Conservation (phyloP, 352 stramenopile species). For the Phytophthora cryptogea region DNA sequence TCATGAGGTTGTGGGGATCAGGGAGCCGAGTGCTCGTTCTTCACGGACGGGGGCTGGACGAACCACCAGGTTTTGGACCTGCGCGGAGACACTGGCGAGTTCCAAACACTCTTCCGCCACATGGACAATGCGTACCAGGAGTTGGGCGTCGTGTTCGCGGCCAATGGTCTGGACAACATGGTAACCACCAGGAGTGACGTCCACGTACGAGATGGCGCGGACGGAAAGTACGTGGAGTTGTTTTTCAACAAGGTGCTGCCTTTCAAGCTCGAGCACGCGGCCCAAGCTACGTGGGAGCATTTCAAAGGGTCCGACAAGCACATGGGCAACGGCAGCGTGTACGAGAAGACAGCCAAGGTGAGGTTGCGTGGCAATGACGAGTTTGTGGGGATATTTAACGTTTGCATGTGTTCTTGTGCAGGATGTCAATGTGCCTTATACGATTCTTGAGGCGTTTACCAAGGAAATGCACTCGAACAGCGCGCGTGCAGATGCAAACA, state of each 20-base stretch:
- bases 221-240: conserved; percentile 37
- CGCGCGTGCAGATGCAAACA: conserved; percentile 27
- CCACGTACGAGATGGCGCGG: conserved; percentile 30
- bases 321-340: conserved; percentile 33
- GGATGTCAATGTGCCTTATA: conserved; percentile 34
- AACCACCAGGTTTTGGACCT: conserved; percentile 19
- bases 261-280: conserved; percentile 41
- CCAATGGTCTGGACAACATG: conserved; percentile 30
- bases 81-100: conserved; percentile 23
- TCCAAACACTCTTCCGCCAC: conserved; percentile 30
- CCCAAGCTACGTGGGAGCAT: conserved; percentile 36
- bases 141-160: conserved; percentile 28
- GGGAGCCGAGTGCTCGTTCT: conserved; percentile 23
- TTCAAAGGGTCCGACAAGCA: conserved; percentile 38
- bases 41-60: conserved; percentile 10
- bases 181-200: conserved; percentile 32
- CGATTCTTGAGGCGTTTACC: conserved; percentile 38
- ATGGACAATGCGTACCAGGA: conserved; percentile 33
- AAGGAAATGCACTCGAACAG: conserved; percentile 33
- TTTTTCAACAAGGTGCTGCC: conserved; percentile 46
- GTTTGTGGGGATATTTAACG: not conserved
- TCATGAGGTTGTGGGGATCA: not conserved
- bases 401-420: conserved; percentile 15
- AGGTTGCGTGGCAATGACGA: not conserved
- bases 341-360: conserved; percentile 35